phyloP scores from a whole-genome alignment of 1,284 basidiomycete species.

The Cystobasidium pallidum region DNA sequence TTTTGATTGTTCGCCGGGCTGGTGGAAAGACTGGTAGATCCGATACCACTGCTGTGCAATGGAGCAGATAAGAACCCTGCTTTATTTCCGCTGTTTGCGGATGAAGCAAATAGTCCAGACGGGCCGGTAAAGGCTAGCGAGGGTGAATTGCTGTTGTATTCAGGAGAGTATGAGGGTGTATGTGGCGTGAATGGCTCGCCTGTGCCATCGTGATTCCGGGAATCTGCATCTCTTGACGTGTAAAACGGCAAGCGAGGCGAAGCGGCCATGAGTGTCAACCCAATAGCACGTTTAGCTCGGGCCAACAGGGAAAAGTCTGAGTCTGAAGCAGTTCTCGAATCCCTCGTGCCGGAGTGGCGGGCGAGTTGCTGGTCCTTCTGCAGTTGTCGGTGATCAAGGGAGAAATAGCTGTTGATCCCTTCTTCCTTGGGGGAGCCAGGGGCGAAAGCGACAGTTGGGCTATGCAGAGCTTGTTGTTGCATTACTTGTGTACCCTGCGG shows the following conservation, averaged over 20 bases:
- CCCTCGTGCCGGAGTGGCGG: background rate
- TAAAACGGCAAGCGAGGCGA: conserved; percentile 34
- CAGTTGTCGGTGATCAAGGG: background rate
- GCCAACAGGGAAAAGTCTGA: background rate
- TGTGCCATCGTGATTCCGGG: too few species aligned
- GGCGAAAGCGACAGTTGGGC: conserved; percentile 3
- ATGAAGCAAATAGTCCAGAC: conserved; percentile 7
- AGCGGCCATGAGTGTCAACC: conserved; percentile 12
- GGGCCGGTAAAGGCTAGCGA: conserved; percentile 34
- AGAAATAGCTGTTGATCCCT: background rate
- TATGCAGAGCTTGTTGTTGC: background rate
- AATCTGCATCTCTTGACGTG: background rate
- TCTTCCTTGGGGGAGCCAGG: conserved; percentile 16
- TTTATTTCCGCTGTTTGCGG: background rate
- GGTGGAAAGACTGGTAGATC: conserved; percentile 4
- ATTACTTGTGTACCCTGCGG: background rate
- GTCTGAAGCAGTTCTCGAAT: background rate
- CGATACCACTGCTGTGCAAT: background rate
- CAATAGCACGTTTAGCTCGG: conserved; percentile 2
- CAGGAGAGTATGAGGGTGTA: conserved; percentile 7
- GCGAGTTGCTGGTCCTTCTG: background rate
- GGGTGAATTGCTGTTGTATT: conserved; percentile 1
- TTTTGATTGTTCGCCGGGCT: conserved; percentile 8
- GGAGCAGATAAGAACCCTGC: conserved; percentile 26
- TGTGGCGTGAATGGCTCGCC: conserved; percentile 8